Base-by-base conservation (phyloP, 2,329 filamentous ascomycete species). In the Fusarium ramigenum region DNA sequence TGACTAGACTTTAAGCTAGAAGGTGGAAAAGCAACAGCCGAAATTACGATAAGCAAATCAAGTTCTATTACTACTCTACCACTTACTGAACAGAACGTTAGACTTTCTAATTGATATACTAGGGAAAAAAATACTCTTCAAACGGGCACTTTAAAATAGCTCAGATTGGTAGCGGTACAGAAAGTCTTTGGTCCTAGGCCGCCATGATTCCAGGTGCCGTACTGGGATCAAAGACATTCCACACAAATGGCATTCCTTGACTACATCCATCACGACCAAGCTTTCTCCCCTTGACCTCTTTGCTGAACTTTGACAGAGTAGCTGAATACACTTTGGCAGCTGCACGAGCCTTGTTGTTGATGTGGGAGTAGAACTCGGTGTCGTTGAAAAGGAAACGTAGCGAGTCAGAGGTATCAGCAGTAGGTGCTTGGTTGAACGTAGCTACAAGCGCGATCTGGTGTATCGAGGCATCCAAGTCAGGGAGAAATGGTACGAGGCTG, bases 261-360 rank as follows among this genome's bases (percentile, higher is more conserved):
- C 50, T 39, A 7, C 3, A 5, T 2, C 50, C n/a, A 18, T 53
- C 8, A 0, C 3, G 5, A 12, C 11, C 19, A 2, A 53, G 9
- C 4, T 25, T 53, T 4, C 50, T 12, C 0, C 9, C 23, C 1
- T 39, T 16, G 2, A 39, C 23, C 0, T 28, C 5, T 9, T n/a
- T 3, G 4, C 34, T 53, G 5, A 53, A 53, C 50, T 2, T 18
- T 0, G 50, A 53, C 0, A 53, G 9, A 28, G 50, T n/a, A 2
- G 14, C 14, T 6, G 50, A 53, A 28, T 53, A 53, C 4, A 4
- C 23, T 28, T 53, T 1, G 18, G 14, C 34, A 4, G 34, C 50
- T 9, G 7, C 7, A 0, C 19, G 50, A 1, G 34, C 50, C 5
- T 53, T 1, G 2, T 18, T 39, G 12, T 53, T 53, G 3, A 53